Percentiles rank a stretch among this genome's conserved stretches.
phyloP scores from a whole-genome alignment of 2,329 filamentous ascomycete species.

The Leptographium galeiforme region DNA sequence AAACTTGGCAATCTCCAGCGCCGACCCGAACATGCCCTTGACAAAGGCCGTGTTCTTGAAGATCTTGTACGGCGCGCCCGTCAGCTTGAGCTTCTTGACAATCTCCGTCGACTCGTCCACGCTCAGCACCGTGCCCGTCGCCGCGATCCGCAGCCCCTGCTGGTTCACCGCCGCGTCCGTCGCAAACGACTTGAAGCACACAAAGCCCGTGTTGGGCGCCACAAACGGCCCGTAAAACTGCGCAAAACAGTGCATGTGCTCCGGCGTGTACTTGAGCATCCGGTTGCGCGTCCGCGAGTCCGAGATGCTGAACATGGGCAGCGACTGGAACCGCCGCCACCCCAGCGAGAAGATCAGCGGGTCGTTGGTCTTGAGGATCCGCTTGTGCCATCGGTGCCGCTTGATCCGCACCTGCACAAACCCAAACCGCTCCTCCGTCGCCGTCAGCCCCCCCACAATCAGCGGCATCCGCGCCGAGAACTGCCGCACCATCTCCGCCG shows the following conservation, averaged over 20 bases:
- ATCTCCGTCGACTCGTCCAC: slow-evolving; percentile 96
- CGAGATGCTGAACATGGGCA: slow-evolving; percentile 88
- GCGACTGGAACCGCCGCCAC: slow-evolving; percentile 86
- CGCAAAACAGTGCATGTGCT: slow-evolving; percentile 98
- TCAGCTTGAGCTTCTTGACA: slow-evolving; percentile 93
- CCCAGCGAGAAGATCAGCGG: slow-evolving; percentile 93
- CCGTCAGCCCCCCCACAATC: slow-evolving; percentile 78
- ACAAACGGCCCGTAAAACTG: slow-evolving; percentile 93
- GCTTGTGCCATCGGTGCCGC: slow-evolving; percentile 96
- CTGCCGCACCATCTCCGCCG: slow-evolving; percentile 73
- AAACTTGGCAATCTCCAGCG: slow-evolving; percentile 94
- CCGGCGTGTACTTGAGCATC: slow-evolving; percentile 97
- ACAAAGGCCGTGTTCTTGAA: slow-evolving; percentile 99
- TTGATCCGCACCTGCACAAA: slow-evolving; percentile 95
- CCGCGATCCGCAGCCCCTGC: slow-evolving; percentile 76
- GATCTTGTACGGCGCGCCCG: slow-evolving; percentile 67
- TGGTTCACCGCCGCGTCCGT: slow-evolving; percentile 49
- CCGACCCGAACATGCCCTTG: slow-evolving; percentile 92
- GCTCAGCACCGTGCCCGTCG: slow-evolving; percentile 82
- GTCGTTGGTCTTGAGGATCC: slow-evolving; percentile 96
- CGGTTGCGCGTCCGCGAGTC: slow-evolving; percentile 88
- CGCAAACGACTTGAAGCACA: slow-evolving; percentile 80
- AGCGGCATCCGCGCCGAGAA: slow-evolving; percentile 77
- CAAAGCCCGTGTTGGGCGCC: slow-evolving; percentile 91
- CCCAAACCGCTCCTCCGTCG: slow-evolving; percentile 91